Evolutionary conservation across 2,329 filamentous ascomycete genomes (phyloP), one percentile per base, ranked within the genome.

Genomic region (Microcyclospora tardicrescens): DNA sequence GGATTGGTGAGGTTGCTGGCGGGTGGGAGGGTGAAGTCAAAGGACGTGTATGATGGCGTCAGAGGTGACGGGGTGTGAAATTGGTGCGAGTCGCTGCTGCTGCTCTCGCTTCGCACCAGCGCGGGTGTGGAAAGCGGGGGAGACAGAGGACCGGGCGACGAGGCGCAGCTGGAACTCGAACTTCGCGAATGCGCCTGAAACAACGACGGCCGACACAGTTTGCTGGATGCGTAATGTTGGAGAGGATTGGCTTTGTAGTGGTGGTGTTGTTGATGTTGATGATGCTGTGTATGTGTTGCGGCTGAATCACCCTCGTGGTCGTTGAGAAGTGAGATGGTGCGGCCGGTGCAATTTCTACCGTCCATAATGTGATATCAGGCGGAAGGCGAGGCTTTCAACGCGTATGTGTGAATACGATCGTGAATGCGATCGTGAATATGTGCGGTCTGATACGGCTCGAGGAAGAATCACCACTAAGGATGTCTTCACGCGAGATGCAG

Each of bases 291-390:
- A 37, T 39, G 28, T 48, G 44, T 36, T 42, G 41, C 16, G 51
- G 51, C 24, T 50, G 51, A 35, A 50, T 49, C 40, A 47, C 24
- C 40, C 48, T 53, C 12, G 32, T 40, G 37, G 42, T 45, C 40
- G 55, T 68, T 69, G 56, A 69, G 59, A 51, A 69, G 59, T 53
- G 65, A 68, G 54, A 69, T 64, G 53, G 60, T 64, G 53, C 65
- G 62, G 56, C 66, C 66, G 47, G 56, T 62, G 50, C 62, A 62
- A 55, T 69, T 66, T 60, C 62, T 68, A 59, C 65, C 65, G 64
- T 69, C 66, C 66, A 69, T 69, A 42, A 59, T 59, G 56, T 48
- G 53, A 44, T 37, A 49, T 51, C 53, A 48, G 56, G 50, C 19
- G 19, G 19, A 24, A 8, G 19, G 8, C 19, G 19, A 24, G 19